Percentiles rank a stretch among this genome's conserved stretches.
Evolutionary conservation across 768 basidiomycete species (phyloP).

Genomic region (Hericium erinaceus): DNA sequence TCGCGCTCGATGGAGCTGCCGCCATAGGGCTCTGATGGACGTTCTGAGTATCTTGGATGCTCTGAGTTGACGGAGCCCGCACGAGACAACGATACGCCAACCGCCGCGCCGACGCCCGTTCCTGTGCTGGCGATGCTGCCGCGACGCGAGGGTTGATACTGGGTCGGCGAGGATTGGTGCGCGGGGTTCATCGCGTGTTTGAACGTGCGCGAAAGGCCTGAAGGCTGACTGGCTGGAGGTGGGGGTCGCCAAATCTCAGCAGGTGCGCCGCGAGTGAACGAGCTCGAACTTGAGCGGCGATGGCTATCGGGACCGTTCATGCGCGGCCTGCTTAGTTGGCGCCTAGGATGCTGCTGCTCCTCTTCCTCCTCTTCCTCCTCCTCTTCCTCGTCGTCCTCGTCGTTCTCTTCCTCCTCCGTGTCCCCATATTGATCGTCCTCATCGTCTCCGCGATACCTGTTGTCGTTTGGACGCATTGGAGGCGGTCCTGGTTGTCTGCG

Average conservation of each 20-base stretch:
- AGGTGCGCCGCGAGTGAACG: background rate
- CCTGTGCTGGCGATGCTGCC: background rate
- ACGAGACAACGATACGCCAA: background rate
- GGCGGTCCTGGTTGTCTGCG: background rate
- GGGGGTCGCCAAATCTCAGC: background rate
- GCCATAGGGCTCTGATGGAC: constrained; percentile 6
- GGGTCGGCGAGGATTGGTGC: background rate
- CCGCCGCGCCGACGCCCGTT: background rate
- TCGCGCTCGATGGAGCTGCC: background rate
- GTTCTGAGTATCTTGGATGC: background rate
- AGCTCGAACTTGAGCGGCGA: constrained; percentile 2
- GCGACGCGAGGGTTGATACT: background rate
- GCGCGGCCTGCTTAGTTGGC: constrained; percentile 1
- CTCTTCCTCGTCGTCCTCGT: background rate
- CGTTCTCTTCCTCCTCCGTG: background rate
- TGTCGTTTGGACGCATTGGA: background rate
- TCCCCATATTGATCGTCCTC: background rate
- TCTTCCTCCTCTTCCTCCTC: background rate
- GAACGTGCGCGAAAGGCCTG: constrained; percentile 1
- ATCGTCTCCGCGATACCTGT: background rate
- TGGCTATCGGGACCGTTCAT: background rate
- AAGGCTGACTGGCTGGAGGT: background rate
- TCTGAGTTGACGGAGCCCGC: background rate
- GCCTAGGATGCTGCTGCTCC: background rate
- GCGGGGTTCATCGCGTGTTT: background rate